Evolutionary conservation across 2,329 filamentous ascomycete species (phyloP).

Genomic region (Aspergillus hortae): DNA sequence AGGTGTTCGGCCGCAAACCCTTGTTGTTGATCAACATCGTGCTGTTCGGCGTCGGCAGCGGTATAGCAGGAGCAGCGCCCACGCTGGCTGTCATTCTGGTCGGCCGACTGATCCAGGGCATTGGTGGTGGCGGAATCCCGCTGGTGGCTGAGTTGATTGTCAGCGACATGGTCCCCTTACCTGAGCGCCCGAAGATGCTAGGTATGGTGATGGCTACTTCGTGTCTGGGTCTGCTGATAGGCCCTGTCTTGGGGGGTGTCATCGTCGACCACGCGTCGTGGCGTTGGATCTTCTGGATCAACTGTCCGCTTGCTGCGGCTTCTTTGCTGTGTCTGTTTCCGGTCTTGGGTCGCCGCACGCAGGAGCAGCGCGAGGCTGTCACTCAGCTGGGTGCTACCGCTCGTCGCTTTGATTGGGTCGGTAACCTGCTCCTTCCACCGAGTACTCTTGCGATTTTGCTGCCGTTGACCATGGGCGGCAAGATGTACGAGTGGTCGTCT

Average conservation of each 20-base stretch:
- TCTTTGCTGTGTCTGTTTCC: conserved; percentile 14
- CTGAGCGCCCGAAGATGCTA: conserved; percentile 23
- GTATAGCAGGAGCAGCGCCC: conserved; percentile 31
- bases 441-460: conserved; percentile 10
- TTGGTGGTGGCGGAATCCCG: conserved; percentile 43
- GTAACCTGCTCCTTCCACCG: conserved; percentile 11
- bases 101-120: conserved; percentile 40
- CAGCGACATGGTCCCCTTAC: conserved; percentile 36
- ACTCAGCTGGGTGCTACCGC: background rate
- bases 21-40: conserved; percentile 37
- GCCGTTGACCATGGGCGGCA: conserved; percentile 13
- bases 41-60: conserved; percentile 42
- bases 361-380: background rate
- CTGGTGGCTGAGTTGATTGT: conserved; percentile 37
- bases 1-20: conserved; percentile 41
- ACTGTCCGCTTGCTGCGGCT: conserved; percentile 22
- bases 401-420: conserved; percentile 10
- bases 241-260: conserved; percentile 27
- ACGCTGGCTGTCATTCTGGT: conserved; percentile 19
- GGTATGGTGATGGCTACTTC: conserved; percentile 19
- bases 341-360: background rate
- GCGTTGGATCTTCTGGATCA: conserved; percentile 28
- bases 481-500: conserved; percentile 48
- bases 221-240: conserved; percentile 21
- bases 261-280: conserved; percentile 22